phyloP scores from a whole-genome alignment of 2,329 filamentous ascomycete species.

The Podosphaera aphanis region DNA sequence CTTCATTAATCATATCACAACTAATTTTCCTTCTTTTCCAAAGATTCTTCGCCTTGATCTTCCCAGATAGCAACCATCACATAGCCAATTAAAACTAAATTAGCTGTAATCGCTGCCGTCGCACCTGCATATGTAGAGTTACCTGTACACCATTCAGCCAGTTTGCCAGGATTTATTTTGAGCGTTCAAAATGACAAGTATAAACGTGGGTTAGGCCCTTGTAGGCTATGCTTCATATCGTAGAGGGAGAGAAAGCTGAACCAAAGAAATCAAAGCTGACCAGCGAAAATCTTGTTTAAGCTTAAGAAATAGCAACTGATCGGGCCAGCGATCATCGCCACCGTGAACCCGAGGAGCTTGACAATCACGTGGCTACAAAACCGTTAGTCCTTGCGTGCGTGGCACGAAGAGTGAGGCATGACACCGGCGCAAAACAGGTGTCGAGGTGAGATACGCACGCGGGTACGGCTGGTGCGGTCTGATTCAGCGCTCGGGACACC shows the following conservation, averaged over 20 bases:
- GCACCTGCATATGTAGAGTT: slow-evolving; percentile 76
- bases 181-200: too few species aligned
- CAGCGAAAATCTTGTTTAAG: slow-evolving; percentile 52
- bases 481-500: too few species aligned
- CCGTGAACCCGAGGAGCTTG: slow-evolving; percentile 74
- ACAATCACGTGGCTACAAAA: slow-evolving; percentile 41
- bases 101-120: slow-evolving; percentile 69
- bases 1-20: too few species aligned
- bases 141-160: slow-evolving; percentile 27
- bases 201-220: too few species aligned
- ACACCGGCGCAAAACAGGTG: slow-evolving; percentile 1
- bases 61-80: slow-evolving; percentile 79
- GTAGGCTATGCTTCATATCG: too few species aligned
- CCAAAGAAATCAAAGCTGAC: slow-evolving; percentile 22
- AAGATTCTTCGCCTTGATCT: slow-evolving; percentile 31
- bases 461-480: slow-evolving; percentile 67
- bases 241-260: not conserved
- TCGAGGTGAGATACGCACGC: too few species aligned
- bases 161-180: too few species aligned
- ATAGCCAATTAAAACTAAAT: slow-evolving; percentile 76
- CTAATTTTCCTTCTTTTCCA: slow-evolving; percentile 22
- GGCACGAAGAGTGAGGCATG: slow-evolving; percentile 1
- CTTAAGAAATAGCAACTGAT: slow-evolving; percentile 77
- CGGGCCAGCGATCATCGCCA: slow-evolving; percentile 73
- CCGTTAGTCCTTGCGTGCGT: not conserved